phyloP scores from a whole-genome alignment of 1,139 yeast species.

The Pichia sp. region DNA sequence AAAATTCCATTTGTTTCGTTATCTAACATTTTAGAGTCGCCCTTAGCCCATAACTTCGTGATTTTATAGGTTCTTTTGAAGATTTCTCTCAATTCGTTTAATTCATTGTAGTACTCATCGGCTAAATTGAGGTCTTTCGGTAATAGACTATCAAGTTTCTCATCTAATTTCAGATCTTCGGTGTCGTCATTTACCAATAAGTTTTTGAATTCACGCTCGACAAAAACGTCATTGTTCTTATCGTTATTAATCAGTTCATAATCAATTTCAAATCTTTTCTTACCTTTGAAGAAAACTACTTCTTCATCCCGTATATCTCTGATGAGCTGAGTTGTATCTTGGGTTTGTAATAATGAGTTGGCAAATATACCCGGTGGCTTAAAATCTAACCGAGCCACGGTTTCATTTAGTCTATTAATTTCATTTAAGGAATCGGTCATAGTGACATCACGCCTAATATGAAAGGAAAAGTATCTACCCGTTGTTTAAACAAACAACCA shows the following conservation, averaged over 20 bases:
- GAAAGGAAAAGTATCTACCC: too few species aligned
- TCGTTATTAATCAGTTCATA: constrained; percentile 7
- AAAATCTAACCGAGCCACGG: not conserved
- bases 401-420: not conserved
- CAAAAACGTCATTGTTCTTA: constrained; percentile 1
- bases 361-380: constrained; percentile 11
- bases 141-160: not conserved
- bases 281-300: constrained; percentile 10
- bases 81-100: not conserved
- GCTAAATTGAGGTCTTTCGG: not conserved
- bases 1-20: constrained; percentile 5
- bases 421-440: too few species aligned
- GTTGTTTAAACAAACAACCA: too few species aligned
- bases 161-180: not conserved
- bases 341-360: constrained; percentile 11
- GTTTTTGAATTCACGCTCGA: constrained; percentile 5
- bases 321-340: constrained; percentile 13
- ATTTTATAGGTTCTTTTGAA: constrained; percentile 4
- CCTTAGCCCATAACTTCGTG: constrained; percentile 6
- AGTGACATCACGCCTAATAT: too few species aligned
- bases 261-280: constrained; percentile 11
- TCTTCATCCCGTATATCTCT: constrained; percentile 15
- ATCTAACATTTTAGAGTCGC: constrained; percentile 5
- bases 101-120: constrained; percentile 3
- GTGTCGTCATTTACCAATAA: constrained; percentile 4